Percentiles rank a stretch among this genome's conserved stretches.
These are phyloP conservation scores for Decorospora gaudefroyi DNA, from an alignment of 2,329 filamentous ascomycete species.

Conservation along the genomic window DNA sequence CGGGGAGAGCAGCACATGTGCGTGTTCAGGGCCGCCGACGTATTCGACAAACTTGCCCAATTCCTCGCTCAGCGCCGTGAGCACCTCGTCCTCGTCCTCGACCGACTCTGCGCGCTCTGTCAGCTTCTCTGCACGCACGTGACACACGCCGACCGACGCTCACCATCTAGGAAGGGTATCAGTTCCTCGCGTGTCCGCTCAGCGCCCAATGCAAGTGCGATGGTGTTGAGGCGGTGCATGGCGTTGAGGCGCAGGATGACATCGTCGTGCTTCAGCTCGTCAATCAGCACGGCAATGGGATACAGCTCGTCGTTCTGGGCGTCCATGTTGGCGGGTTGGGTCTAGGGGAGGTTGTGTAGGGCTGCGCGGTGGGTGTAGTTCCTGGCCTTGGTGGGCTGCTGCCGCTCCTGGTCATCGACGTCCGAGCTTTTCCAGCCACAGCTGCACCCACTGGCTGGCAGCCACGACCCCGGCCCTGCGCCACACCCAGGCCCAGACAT, in stretches of 20 bases:
- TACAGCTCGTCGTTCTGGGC: slow-evolving; percentile 98
- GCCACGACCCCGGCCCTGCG: not conserved
- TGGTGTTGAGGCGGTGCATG: slow-evolving; percentile 96
- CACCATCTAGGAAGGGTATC: slow-evolving; percentile 98
- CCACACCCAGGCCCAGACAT: not conserved
- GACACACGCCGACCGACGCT: slow-evolving; percentile 49
- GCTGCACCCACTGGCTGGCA: slow-evolving; percentile 1
- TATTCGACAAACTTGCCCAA: slow-evolving; percentile 97
- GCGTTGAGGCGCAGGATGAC: slow-evolving; percentile 97
- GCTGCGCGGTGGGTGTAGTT: slow-evolving; percentile 28
- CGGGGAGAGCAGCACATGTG: slow-evolving; percentile 93
- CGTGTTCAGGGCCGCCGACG: slow-evolving; percentile 90
- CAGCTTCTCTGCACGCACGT: slow-evolving; percentile 38
- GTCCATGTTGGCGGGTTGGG: slow-evolving; percentile 67
- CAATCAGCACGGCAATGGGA: slow-evolving; percentile 98
- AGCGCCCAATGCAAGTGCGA: slow-evolving; percentile 91
- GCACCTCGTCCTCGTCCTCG: slow-evolving; percentile 97
- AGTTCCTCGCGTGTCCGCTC: slow-evolving; percentile 98
- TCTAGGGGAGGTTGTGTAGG: slow-evolving; percentile 33
- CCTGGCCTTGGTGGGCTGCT: slow-evolving; percentile 35
- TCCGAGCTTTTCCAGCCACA: slow-evolving; percentile 18
- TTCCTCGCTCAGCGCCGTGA: slow-evolving; percentile 96
- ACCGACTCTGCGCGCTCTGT: slow-evolving; percentile 75
- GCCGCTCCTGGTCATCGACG: slow-evolving; percentile 44
- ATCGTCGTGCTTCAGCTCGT: slow-evolving; percentile 99